Percentiles rank a stretch among this genome's conserved stretches.
Conservation (phyloP, 148 eudicot species). For the Rhododendron ferrugineum region DNA sequence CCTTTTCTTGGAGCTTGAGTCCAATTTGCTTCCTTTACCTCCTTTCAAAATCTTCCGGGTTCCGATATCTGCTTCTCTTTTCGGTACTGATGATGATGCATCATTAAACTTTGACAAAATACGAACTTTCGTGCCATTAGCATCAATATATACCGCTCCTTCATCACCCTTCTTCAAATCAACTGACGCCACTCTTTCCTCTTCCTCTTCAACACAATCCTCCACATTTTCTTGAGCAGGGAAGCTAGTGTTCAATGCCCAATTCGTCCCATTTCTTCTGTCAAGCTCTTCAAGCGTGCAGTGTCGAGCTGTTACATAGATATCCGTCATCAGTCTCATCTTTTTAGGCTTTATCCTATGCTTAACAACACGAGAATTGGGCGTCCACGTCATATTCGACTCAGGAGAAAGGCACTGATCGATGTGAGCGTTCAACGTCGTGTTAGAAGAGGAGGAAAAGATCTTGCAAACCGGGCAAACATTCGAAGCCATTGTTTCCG, state of each 20-base stretch:
- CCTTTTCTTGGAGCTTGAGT: slow-evolving; percentile 42
- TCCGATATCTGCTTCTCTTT: slow-evolving; percentile 22
- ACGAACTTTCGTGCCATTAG: slow-evolving; percentile 70
- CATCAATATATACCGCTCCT: slow-evolving; percentile 72
- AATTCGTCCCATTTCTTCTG: slow-evolving; percentile 72
- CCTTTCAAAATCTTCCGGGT: slow-evolving; percentile 28
- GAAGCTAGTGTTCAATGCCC: slow-evolving; percentile 49
- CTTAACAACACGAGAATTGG: slow-evolving; percentile 42
- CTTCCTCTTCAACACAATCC: slow-evolving; percentile 18
- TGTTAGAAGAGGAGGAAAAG: slow-evolving; percentile 81
- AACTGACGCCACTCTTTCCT: slow-evolving; percentile 3
- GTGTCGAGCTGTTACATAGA: slow-evolving; percentile 53
- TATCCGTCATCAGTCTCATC: slow-evolving; percentile 68
- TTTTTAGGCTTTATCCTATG: slow-evolving; percentile 75
- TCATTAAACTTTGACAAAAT: slow-evolving; percentile 58
- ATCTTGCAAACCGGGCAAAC: slow-evolving; percentile 85
- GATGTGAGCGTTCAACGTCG: slow-evolving; percentile 95
- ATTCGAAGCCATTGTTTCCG: slow-evolving; percentile 58
- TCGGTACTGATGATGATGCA: slow-evolving; percentile 17
- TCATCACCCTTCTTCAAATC: slow-evolving; percentile 26
- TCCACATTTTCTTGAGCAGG: slow-evolving; percentile 27
- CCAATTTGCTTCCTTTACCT: slow-evolving; percentile 36
- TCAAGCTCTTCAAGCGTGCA: slow-evolving; percentile 93
- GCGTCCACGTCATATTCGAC: slow-evolving; percentile 38
- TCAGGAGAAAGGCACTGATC: slow-evolving; percentile 88